Percentiles rank a stretch among this genome's conserved stretches.
These are phyloP conservation scores for Pseudogymnoascus sp. DNA, from an alignment of 2,329 filamentous ascomycete genomes.

Conservation along the genomic window DNA sequence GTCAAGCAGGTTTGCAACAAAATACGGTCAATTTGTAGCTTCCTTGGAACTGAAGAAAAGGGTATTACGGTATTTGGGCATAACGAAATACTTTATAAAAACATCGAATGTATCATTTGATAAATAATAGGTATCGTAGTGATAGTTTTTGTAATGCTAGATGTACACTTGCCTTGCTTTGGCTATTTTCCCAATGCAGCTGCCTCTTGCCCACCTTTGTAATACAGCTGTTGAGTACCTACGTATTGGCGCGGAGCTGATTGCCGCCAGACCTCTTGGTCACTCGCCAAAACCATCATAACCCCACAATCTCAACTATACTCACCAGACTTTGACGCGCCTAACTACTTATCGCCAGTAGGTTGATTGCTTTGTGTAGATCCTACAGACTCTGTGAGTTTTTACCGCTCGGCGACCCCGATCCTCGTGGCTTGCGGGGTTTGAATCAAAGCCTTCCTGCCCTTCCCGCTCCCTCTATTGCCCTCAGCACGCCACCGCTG, in stretches of 20 bases:
- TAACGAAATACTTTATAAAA: not conserved
- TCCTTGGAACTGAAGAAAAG: slow-evolving; percentile 3
- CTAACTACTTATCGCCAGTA: slow-evolving; percentile 5
- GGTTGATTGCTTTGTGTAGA: slow-evolving; percentile 3
- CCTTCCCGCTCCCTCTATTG: not conserved
- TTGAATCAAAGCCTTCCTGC: slow-evolving; percentile 5
- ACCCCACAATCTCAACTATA: slow-evolving; percentile 18
- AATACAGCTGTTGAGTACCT: slow-evolving; percentile 9
- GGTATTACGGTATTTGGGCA: not conserved
- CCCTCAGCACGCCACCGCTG: slow-evolving; percentile 1
- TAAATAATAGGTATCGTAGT: not conserved
- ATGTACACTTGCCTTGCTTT: slow-evolving; percentile 3
- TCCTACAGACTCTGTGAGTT: slow-evolving; percentile 8
- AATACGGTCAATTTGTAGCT: not conserved
- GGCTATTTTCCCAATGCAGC: slow-evolving; percentile 1
- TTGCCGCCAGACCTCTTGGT: slow-evolving; percentile 12
- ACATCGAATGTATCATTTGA: not conserved
- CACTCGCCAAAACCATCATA: slow-evolving; percentile 16
- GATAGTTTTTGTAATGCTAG: not conserved
- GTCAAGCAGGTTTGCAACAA: slow-evolving; percentile 1
- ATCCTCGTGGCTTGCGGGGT: not conserved
- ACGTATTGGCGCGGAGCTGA: slow-evolving; percentile 11
- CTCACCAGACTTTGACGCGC: slow-evolving; percentile 9
- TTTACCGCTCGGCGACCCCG: not conserved
- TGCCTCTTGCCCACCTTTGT: slow-evolving; percentile 6